A percentile compares a stretch with the other conserved stretches of the same genome.
Conservation (phyloP, 306 rosid genomes). For the Sphenostylis stenocarpa region DNA sequence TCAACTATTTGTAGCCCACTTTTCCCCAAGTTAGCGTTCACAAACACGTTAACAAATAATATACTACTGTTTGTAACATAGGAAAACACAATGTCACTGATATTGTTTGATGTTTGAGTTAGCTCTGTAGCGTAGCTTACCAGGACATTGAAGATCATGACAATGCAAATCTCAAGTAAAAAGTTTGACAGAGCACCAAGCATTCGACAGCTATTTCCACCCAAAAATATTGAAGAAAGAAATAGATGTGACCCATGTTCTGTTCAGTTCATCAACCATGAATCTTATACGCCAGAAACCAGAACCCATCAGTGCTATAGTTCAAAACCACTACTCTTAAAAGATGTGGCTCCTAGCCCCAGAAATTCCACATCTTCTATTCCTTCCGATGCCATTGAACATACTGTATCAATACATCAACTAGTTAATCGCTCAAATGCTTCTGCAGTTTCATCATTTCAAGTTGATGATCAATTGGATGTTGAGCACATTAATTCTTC, state of each 20-base stretch:
- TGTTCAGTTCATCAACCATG: constrained; percentile 11
- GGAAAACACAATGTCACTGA: background rate
- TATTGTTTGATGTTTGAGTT: background rate
- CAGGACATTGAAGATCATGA: background rate
- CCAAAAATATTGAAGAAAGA: constrained; percentile 2
- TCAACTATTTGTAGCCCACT: background rate
- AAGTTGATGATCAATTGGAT: background rate
- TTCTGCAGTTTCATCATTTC: background rate
- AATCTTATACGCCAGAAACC: background rate
- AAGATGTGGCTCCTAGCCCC: background rate
- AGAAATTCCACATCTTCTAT: background rate
- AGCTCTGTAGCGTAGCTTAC: background rate
- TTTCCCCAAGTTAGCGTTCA: background rate
- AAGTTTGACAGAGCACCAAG: constrained; percentile 12
- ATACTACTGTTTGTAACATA: background rate
- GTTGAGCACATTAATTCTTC: background rate
- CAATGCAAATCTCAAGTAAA: constrained; percentile 8
- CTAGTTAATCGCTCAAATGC: background rate
- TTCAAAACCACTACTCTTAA: constrained; percentile 17
- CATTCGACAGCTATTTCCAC: constrained; percentile 12
- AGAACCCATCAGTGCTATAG: background rate
- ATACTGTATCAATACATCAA: constrained; percentile 2
- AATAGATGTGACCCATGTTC: background rate
- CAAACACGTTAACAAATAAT: background rate
- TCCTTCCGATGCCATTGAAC: constrained; percentile 8